Evolutionary conservation across 768 basidiomycete genomes (phyloP).

Genomic region (Mycena vulgaris): DNA sequence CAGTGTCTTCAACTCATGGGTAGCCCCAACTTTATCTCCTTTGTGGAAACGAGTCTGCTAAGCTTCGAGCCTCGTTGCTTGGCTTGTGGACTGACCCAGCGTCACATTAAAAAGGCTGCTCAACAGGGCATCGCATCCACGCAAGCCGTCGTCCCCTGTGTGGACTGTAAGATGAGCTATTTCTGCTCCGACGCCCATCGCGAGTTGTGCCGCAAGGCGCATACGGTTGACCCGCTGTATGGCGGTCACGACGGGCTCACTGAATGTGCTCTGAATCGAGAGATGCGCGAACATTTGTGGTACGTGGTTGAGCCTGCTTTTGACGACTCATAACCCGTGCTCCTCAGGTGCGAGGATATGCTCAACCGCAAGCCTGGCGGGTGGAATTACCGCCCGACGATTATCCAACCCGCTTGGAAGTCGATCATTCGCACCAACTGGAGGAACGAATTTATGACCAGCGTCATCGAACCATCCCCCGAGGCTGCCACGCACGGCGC

Average conservation of each 20-base stretch:
- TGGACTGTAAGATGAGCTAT: slow-evolving; percentile 12
- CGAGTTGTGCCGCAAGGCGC: not conserved
- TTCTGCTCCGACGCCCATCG: slow-evolving; percentile 17
- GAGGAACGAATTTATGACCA: slow-evolving; percentile 11
- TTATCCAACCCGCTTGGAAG: slow-evolving; percentile 17
- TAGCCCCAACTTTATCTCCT: slow-evolving; percentile 11
- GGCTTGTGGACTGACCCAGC: slow-evolving; percentile 19
- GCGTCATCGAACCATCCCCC: slow-evolving; percentile 5
- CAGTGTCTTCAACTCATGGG: slow-evolving; percentile 1
- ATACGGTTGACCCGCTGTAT: slow-evolving; percentile 6
- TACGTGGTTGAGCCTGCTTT: not conserved
- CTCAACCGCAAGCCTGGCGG: slow-evolving; percentile 13
- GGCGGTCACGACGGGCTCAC: slow-evolving; percentile 7
- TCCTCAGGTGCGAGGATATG: slow-evolving; percentile 13
- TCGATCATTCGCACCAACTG: slow-evolving; percentile 15
- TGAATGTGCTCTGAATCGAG: slow-evolving; percentile 7
- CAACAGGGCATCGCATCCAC: not conserved
- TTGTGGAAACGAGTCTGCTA: slow-evolving; percentile 6
- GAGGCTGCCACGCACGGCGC: slow-evolving; percentile 5
- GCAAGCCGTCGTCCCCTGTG: not conserved
- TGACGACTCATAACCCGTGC: not conserved
- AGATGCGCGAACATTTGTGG: slow-evolving; percentile 19
- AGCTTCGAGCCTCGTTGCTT: slow-evolving; percentile 14
- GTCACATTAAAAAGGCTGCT: slow-evolving; percentile 8
- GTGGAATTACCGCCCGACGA: slow-evolving; percentile 19